These are phyloP conservation scores for Parsonsia alboflavescens DNA, from an alignment of 257 asterid species.

Conservation along the genomic window DNA sequence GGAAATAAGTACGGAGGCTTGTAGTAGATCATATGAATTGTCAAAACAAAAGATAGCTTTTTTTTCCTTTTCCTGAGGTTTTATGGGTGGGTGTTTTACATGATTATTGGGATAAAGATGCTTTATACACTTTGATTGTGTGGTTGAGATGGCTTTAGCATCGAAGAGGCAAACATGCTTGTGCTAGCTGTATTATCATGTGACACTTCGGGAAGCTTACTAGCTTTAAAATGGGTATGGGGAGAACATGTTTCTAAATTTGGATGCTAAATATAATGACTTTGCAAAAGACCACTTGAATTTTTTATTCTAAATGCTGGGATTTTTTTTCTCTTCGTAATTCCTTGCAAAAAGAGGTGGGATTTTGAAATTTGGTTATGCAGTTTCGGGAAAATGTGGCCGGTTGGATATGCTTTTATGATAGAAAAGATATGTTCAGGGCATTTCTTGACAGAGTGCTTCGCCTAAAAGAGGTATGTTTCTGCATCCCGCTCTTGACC, in stretches of 20 bases:
- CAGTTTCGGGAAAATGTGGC: constrained; percentile 99
- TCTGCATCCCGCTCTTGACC: constrained; percentile 8
- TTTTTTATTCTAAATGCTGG: neutral
- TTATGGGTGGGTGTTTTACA: neutral
- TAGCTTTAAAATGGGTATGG: neutral
- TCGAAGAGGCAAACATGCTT: neutral
- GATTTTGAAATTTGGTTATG: constrained; percentile 22
- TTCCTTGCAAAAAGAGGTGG: neutral
- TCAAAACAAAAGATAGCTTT: neutral
- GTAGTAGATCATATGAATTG: neutral
- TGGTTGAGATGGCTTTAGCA: neutral
- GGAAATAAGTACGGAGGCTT: neutral
- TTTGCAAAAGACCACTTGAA: neutral
- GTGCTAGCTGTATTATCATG: neutral
- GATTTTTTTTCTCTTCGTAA: neutral
- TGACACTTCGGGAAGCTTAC: neutral
- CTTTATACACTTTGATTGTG: neutral
- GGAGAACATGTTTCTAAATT: neutral
- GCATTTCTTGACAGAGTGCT: constrained; percentile 90
- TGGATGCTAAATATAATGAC: neutral
- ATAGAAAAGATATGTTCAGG: constrained; percentile 66
- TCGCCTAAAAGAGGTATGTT: constrained; percentile 73
- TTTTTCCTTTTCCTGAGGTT: neutral
- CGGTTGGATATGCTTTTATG: constrained; percentile 91
- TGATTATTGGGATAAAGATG: neutral